Evolutionary conservation across 305 asterid species (phyloP), one percentile per base, ranked within the genome.

Genomic region (Fraxinus sp.): DNA sequence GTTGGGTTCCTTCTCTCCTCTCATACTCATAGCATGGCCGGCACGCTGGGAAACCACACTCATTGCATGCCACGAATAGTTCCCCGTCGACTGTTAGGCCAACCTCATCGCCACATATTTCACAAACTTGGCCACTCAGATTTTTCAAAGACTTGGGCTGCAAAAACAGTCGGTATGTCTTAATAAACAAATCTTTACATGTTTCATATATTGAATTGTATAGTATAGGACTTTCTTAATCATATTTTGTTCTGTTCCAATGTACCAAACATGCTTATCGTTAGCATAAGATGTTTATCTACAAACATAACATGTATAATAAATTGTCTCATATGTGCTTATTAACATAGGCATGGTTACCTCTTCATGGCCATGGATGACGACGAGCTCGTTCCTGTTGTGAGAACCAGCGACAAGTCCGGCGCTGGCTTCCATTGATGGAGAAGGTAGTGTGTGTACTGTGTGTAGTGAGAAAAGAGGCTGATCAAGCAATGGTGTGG

Each of bases 351-450:
- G 88, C 7, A 46, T 41, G 79, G 3, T 16, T 86, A 96, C 99
- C 98, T 96, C 99, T 86, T 96, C 99, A 33, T 96, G 99, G 80
- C 98, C 98, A 55, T 94, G 99, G 85, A 96, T 96, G 90, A 96
- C 99, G 3, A 96, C 97, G 7, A 96, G 98, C 86, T 96, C 99
- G 79, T 96, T 96, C 88, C 98, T 97, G 89, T 94, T 96, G 83
- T 96, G 99, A 35, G 99, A 96, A 84, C 99, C 99, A 4, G 99
- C 99, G 0, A 96, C 99, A 14, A 96, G 95, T 76, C 99, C 99
- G 0, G 99, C 99, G 33, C 95, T 91, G 79, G 99, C 99, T 90
- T 96, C 98, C 99, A 96, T 95, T 75, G 82, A 80, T 35, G 88
- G 79, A 10, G 71, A 41, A 78, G 70, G 62, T 66, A 66, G 81